Evolutionary conservation across 345 rosid species (phyloP), one percentile per base, ranked within the genome.

Genomic region (Citrus medica): DNA sequence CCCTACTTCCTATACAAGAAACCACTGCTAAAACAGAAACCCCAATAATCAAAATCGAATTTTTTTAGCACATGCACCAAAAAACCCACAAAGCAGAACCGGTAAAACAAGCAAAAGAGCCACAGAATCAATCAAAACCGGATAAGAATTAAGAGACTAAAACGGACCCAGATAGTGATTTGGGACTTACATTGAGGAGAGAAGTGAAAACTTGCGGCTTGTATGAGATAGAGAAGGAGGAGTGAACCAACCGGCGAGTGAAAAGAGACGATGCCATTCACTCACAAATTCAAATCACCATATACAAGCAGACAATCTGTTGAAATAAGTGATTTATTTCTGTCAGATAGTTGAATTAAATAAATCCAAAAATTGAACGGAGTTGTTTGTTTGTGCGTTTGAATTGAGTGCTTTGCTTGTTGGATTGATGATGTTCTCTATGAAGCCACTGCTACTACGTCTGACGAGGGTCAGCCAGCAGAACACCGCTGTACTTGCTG

Each of bases 261-360:
- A 89, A 81, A 82, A 83, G 80, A 24, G 89, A 10, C 16, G 92
- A 84, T 59, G 94, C 92, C 92, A 92, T 90, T 27, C 81, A 59
- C 58, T 17, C 19, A 16, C 56, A 16, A 7, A 86, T 51, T 86
- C 78, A 28, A 35, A 75, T 77, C 78, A 80, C 74, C 86, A 82
- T 59, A 56, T 10, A 67, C 40, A 73, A 65, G 74, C 24, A 59
- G 33, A 79, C 24, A 28, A 35, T 24, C 17, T 62, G 70, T 3
- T 59, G 40, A 35, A 37, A 76, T 4, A 35, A 40, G 40, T 12
- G 14, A 1, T 22, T 13, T 42, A 2, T 21, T 32, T 64, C 30
- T 32, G 30, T 75, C 69, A 4, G 58, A 48, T 25, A 13, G 27
- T 75, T 60, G 19, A 46, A 61, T n/a, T 46, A 7, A 75, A 32